Evolutionary conservation across 2,329 filamentous ascomycete genomes (phyloP).

Genomic region (Pseudogymnoascus sp.): DNA sequence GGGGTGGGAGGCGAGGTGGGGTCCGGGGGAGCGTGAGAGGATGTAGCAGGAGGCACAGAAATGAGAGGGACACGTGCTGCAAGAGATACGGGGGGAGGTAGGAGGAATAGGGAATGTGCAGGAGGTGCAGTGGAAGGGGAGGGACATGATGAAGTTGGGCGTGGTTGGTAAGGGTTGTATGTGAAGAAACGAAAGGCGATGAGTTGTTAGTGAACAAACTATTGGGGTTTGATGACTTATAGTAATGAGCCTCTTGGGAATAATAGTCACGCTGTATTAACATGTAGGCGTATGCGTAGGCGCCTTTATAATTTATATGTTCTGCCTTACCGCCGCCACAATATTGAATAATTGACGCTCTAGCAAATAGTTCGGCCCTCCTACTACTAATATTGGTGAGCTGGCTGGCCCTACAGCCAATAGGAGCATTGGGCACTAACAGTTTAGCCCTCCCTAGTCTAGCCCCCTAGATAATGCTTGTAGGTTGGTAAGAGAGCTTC

Average conservation of each 20-base stretch:
- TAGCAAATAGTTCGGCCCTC: not conserved
- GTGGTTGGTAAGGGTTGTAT: not conserved
- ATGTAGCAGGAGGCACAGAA: not conserved
- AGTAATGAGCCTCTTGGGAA: not conserved
- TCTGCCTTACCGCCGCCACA: not conserved
- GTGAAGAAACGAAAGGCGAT: not conserved
- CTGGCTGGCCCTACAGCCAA: not conserved
- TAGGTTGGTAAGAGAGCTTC: constrained; percentile 28
- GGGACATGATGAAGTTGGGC: not conserved
- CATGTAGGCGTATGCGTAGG: not conserved
- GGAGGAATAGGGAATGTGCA: not conserved
- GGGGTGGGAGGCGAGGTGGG: not conserved
- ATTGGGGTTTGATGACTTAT: not conserved
- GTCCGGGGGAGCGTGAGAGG: not conserved
- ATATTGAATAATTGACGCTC: not conserved
- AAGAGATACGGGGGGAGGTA: not conserved
- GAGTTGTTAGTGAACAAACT: not conserved
- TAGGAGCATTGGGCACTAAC: not conserved
- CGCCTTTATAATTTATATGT: not conserved
- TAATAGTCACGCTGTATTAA: not conserved
- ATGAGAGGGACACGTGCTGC: not conserved
- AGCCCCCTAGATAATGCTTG: constrained; percentile 21
- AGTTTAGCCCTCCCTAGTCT: no score
- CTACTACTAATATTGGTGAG: not conserved
- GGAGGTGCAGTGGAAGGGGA: not conserved